Evolutionary conservation across 2,329 filamentous ascomycete species (phyloP), one percentile per base, ranked within the genome.

Genomic region (Fusarium sp.): DNA sequence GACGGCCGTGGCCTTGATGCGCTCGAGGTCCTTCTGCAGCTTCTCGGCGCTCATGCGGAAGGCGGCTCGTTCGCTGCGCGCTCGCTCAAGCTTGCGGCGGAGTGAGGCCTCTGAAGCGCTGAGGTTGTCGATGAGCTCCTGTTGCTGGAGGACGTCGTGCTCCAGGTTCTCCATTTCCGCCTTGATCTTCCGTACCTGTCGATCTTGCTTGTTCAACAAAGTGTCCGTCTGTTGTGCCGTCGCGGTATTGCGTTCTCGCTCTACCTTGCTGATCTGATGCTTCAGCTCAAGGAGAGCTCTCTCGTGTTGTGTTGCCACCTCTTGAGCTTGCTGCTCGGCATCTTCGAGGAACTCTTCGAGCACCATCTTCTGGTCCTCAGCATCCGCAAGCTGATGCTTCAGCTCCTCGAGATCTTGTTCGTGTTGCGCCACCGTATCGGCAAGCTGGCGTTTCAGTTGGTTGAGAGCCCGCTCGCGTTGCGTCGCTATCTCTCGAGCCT

Each of bases 101-200:
- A 94, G 86, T 11, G 90, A 86, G 22, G 85, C 84, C 77, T 93
- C 91, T n/a, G 88, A 87, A 16, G 84, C 84, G 36, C 86, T 83
- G 31, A 91, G 85, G 35, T 85, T 82, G 45, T 89, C 88, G 58
- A 95, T 89, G 16, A 90, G 88, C 65, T 90, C 86, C 65, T 94
- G 91, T 70, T 93, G 91, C 78, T 93, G 90, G 7, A 88, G 86
- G 31, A 97, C 87, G 78, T 94, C 91, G 67, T 94, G 87, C 75
- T 94, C 91, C n/a, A 97, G 86, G 36, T 91, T 89, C 80, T 94
- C 90, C 47, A 88, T 85, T 77, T 92, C 89, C 14, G 90, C 85
- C 80, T 93, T 91, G 22, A 89, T 89, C 77, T 90, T 88, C 70
- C 90, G 90, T 29, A 94, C 83, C 68, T 92, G 89, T 45, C 87